Conservation (phyloP, 345 rosid genomes). For the Aquilaria sinensis region DNA sequence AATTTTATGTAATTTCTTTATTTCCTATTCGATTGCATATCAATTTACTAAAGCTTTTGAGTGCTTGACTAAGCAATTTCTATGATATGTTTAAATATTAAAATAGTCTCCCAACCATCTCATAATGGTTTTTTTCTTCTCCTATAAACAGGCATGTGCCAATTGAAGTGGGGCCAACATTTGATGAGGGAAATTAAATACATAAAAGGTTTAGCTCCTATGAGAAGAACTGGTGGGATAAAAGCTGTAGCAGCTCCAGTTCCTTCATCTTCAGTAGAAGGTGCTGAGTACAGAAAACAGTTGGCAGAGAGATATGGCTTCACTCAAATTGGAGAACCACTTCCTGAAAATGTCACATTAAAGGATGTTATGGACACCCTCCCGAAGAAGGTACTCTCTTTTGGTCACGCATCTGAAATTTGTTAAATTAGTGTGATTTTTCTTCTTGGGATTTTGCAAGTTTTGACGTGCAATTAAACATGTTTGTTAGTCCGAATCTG, state of each 20-base stretch:
- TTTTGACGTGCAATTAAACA: not conserved
- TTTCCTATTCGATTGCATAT: too few relatives aligned
- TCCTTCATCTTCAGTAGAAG: conserved; percentile 43
- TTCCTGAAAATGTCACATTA: conserved; percentile 68
- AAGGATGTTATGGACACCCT: conserved; percentile 76
- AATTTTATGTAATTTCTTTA: too few relatives aligned
- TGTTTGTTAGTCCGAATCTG: not conserved
- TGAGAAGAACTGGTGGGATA: conserved; percentile 28
- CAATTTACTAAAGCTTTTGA: too few relatives aligned
- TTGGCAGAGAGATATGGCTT: conserved; percentile 80
- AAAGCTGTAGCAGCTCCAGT: conserved; percentile 64
- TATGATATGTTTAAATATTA: too few relatives aligned
- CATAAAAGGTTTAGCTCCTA: conserved; percentile 21
- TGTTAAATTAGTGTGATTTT: not conserved
- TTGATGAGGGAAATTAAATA: conserved; percentile 30
- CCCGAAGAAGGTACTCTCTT: conserved; percentile 55
- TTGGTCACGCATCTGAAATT: not conserved
- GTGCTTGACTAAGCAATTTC: too few relatives aligned
- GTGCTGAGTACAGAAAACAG: conserved; percentile 52
- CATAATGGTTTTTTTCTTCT: too few relatives aligned
- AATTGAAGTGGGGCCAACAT: conserved; percentile 38
- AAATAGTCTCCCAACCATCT: too few relatives aligned
- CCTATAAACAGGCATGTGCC: conserved; percentile 33
- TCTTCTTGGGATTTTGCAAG: conserved; percentile 1
- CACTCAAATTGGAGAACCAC: conserved; percentile 77